Evolutionary conservation across 2,329 filamentous ascomycete genomes (phyloP).

Genomic region (Fonsecaea erecta): DNA sequence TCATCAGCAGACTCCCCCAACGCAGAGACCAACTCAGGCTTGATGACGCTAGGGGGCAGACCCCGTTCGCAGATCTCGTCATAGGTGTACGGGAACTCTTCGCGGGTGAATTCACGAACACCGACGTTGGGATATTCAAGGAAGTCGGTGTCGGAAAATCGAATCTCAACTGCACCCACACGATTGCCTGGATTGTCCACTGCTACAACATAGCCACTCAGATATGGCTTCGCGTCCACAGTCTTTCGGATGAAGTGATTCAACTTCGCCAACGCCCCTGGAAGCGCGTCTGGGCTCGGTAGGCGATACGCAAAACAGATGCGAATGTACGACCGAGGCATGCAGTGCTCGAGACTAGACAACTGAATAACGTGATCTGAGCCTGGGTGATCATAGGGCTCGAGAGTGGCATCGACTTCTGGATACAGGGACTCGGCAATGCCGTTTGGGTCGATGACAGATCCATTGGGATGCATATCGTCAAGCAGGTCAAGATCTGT

Average conservation of each 20-base stretch:
- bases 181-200: slow-evolving; percentile 21
- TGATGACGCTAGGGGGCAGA: slow-evolving; percentile 34
- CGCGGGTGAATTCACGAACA: slow-evolving; percentile 27
- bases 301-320: slow-evolving; percentile 36
- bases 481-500: slow-evolving; percentile 4
- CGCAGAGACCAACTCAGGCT: slow-evolving; percentile 35
- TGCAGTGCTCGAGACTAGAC: slow-evolving; percentile 38
- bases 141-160: slow-evolving; percentile 35
- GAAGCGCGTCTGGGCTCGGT: slow-evolving; percentile 17
- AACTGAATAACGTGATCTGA: slow-evolving; percentile 32
- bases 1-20: slow-evolving; percentile 32
- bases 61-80: slow-evolving; percentile 31
- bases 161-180: slow-evolving; percentile 33
- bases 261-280: slow-evolving; percentile 20
- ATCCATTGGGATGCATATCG: slow-evolving; percentile 4
- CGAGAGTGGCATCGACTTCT: slow-evolving; percentile 3
- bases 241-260: slow-evolving; percentile 30
- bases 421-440: background rate
- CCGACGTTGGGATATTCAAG: slow-evolving; percentile 33
- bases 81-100: slow-evolving; percentile 34
- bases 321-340: slow-evolving; percentile 38
- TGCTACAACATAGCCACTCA: slow-evolving; percentile 35
- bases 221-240: slow-evolving; percentile 37
- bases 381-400: slow-evolving; percentile 10
- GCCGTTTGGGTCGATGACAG: background rate